phyloP scores from a whole-genome alignment of 139 green algal species.

The Micromonas pusilla region DNA sequence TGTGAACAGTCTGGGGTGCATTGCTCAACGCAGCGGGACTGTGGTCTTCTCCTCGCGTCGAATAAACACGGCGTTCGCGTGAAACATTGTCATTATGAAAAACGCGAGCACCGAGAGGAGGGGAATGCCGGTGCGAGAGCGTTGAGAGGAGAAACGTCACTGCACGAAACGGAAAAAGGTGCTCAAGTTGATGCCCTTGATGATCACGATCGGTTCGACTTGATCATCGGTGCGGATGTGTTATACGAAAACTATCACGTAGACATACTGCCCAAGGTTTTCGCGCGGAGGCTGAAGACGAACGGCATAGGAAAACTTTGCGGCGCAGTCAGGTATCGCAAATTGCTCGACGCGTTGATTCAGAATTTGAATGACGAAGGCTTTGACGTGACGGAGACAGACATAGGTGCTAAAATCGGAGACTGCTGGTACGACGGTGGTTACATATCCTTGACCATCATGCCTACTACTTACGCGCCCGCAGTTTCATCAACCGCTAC shows the following conservation, averaged over 20 bases:
- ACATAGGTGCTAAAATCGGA: not conserved
- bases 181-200: not conserved
- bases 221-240: slow-evolving; percentile 11
- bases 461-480: too few species aligned
- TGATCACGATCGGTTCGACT: not conserved
- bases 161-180: not conserved
- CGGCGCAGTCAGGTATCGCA: slow-evolving; percentile 7
- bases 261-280: not conserved
- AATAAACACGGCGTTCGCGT: not conserved
- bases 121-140: not conserved
- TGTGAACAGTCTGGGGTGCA: too few species aligned
- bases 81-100: not conserved
- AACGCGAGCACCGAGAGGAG: not conserved
- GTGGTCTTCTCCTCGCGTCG: too few species aligned
- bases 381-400: not conserved
- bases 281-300: not conserved
- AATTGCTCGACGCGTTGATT: not conserved
- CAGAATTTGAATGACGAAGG: not conserved
- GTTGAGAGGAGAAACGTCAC: not conserved
- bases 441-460: not conserved
- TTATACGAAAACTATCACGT: slow-evolving; percentile 11
- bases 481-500: not conserved
- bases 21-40: too few species aligned
- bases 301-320: not conserved
- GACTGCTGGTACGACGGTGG: not conserved